phyloP scores from a whole-genome alignment of 148 eudicot species.

The Rhododendron simsii region DNA sequence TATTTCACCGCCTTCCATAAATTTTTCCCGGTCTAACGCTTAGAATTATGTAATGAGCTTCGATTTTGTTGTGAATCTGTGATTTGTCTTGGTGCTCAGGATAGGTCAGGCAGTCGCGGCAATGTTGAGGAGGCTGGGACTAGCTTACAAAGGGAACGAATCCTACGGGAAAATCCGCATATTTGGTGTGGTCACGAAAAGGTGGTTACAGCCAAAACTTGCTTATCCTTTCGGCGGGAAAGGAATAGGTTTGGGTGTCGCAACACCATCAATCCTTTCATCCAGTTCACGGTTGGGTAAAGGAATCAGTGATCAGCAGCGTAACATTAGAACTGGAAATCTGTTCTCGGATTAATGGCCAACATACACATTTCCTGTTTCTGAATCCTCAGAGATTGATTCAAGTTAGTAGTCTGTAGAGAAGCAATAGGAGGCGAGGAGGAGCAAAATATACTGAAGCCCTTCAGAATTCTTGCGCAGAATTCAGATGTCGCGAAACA shows the following conservation, averaged over 20 bases:
- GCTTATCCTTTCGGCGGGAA: slow-evolving; percentile 34
- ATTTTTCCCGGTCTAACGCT: too few relatives aligned
- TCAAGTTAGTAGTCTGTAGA: not conserved
- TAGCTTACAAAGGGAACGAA: slow-evolving; percentile 71
- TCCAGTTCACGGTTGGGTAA: slow-evolving; percentile 45
- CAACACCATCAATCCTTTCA: slow-evolving; percentile 20
- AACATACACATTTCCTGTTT: not conserved
- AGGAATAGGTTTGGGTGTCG: slow-evolving; percentile 25
- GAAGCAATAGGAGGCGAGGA: slow-evolving; percentile 1
- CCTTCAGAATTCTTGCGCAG: not conserved
- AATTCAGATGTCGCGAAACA: not conserved
- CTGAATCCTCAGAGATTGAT: not conserved
- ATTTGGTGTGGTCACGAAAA: slow-evolving; percentile 57
- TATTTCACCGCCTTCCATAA: not conserved
- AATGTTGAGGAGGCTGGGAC: slow-evolving; percentile 67
- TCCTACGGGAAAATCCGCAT: slow-evolving; percentile 84
- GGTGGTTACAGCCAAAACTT: slow-evolving; percentile 78
- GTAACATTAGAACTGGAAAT: slow-evolving; percentile 68
- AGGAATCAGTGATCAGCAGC: slow-evolving; percentile 66
- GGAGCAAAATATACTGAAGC: not conserved
- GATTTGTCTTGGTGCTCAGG: slow-evolving; percentile 44
- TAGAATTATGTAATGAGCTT: not conserved
- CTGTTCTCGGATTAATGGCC: slow-evolving; percentile 48
- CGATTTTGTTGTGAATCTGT: not conserved
- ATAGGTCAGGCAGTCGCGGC: slow-evolving; percentile 77